Evolutionary conservation across 2,329 filamentous ascomycete genomes (phyloP).

Genomic region (Pseudocercospora ulei): DNA sequence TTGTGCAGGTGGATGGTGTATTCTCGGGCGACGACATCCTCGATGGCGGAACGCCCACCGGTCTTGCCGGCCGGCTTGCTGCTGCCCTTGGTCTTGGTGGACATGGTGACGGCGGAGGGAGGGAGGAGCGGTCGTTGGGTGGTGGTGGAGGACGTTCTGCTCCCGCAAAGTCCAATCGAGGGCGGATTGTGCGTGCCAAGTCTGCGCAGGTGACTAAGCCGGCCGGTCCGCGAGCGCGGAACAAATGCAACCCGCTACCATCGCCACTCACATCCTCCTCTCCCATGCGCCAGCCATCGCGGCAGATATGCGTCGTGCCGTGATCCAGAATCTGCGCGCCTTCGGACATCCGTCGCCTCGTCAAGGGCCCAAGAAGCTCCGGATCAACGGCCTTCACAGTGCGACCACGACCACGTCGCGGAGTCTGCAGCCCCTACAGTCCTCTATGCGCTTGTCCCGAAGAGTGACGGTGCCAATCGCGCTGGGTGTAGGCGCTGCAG

Average conservation of each 20-base stretch:
- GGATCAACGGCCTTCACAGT: constrained; percentile 36
- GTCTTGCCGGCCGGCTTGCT: constrained; percentile 60
- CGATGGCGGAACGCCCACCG: constrained; percentile 76
- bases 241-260: too few species aligned
- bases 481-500: constrained; percentile 58
- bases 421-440: constrained; percentile 44
- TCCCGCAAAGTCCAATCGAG: too few species aligned
- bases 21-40: constrained; percentile 98
- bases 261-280: constrained; percentile 6
- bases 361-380: constrained; percentile 46
- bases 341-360: constrained; percentile 56
- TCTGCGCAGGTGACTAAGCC: too few species aligned
- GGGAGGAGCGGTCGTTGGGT: constrained; percentile 14
- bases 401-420: constrained; percentile 36
- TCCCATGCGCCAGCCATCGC: constrained; percentile 3
- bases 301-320: constrained; percentile 61
- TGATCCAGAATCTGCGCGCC: constrained; percentile 58
- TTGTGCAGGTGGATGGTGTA: constrained; percentile 99
- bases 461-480: constrained; percentile 57
- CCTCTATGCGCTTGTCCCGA: constrained; percentile 63
- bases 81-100: constrained; percentile 38
- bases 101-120: constrained; percentile 33
- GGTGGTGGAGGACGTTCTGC: constrained; percentile 8
- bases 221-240: too few species aligned
- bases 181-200: constrained; percentile 5